Conservation (phyloP, 2,329 filamentous ascomycete species). For the Fusarium fujikuroi region DNA sequence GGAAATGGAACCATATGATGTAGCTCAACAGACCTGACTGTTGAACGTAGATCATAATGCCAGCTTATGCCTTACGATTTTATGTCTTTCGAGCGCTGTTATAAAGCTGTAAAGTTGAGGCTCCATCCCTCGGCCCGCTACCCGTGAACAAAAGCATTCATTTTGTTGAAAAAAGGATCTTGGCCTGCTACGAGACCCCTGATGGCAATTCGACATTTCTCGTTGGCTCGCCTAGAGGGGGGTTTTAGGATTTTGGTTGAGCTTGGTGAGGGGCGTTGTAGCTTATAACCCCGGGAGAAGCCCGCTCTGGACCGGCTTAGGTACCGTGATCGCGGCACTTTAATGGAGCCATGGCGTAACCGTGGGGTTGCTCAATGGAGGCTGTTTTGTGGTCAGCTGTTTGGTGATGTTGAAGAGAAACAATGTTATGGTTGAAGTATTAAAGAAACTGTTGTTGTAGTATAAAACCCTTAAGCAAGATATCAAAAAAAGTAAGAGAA, state of each 20-base stretch:
- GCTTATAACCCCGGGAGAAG: conserved; percentile 29
- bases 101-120: conserved; percentile 1
- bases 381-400: not conserved
- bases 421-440: too few species aligned
- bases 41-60: not conserved
- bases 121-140: conserved; percentile 13
- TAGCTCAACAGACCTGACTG: conserved; percentile 12
- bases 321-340: conserved; percentile 25
- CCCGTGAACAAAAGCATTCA: not conserved
- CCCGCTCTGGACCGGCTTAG: conserved; percentile 17
- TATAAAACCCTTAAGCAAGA: not conserved
- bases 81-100: not conserved
- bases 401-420: not conserved
- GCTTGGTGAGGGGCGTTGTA: conserved; percentile 13
- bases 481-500: not conserved
- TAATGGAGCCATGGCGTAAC: conserved; percentile 22
- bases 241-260: conserved; percentile 28
- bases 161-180: conserved; percentile 27
- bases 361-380: conserved; percentile 25
- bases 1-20: not conserved
- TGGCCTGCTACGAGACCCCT: conserved; percentile 26
- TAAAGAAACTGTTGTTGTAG: not conserved
- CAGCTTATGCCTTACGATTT: not conserved
- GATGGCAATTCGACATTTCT: conserved; percentile 39
- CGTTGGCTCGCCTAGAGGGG: conserved; percentile 36